Conservation (phyloP, 768 basidiomycete species). For the Boletus reticuloceps region DNA sequence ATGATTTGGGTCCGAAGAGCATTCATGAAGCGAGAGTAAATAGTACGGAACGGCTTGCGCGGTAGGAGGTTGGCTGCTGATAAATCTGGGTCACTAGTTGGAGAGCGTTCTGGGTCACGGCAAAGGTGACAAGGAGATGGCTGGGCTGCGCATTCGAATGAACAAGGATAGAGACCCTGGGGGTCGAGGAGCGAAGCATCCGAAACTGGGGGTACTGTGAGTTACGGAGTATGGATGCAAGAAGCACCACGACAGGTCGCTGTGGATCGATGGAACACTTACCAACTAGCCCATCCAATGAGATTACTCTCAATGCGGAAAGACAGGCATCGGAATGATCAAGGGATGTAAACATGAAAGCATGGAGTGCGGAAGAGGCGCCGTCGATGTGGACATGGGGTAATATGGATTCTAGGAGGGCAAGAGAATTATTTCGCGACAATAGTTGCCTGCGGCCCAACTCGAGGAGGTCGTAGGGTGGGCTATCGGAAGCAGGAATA, state of each 20-base stretch:
- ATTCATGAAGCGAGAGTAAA: constrained; percentile 50
- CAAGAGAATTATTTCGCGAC: constrained; percentile 33
- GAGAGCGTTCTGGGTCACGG: constrained; percentile 18
- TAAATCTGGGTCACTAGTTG: constrained; percentile 20
- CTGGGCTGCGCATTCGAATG: constrained; percentile 41
- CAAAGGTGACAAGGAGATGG: constrained; percentile 40
- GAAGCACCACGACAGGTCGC: background rate
- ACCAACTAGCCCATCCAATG: constrained; percentile 53
- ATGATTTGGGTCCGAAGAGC: constrained; percentile 55
- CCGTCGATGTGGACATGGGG: constrained; percentile 48
- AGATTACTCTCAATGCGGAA: constrained; percentile 35
- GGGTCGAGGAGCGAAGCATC: constrained; percentile 46
- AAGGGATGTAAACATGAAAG: constrained; percentile 50
- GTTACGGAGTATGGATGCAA: constrained; percentile 6
- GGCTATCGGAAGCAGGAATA: constrained; percentile 27
- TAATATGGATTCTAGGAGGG: constrained; percentile 50
- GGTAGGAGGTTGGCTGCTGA: constrained; percentile 43
- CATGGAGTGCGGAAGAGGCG: constrained; percentile 48
- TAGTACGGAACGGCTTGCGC: constrained; percentile 40
- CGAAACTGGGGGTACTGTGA: constrained; percentile 34
- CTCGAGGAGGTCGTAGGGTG: constrained; percentile 48
- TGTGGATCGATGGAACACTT: constrained; percentile 25
- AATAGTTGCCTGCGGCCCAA: constrained; percentile 50
- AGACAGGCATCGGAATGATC: constrained; percentile 32
- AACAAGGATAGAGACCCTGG: constrained; percentile 53